Evolutionary conservation across 768 basidiomycete genomes (phyloP).

Genomic region (Podaxis mareebaensis): DNA sequence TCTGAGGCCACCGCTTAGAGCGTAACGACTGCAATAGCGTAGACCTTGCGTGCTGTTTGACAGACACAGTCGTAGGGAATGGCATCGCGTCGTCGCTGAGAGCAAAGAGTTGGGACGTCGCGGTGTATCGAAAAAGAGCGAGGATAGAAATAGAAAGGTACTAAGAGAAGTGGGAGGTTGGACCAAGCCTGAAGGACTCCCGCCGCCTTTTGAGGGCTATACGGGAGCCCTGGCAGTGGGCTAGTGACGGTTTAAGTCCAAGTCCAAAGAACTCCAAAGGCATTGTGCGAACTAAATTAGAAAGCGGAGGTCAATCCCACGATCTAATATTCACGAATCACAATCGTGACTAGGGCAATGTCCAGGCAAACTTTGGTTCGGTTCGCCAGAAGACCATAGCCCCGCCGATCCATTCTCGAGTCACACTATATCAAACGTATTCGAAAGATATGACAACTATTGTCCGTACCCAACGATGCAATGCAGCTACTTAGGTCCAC

Average conservation of each 20-base stretch:
- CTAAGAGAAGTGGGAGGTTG: background rate
- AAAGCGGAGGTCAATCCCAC: no score
- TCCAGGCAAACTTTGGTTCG: no score
- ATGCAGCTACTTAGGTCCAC: no score
- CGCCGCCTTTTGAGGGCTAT: constrained; percentile 12
- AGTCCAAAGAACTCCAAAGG: background rate
- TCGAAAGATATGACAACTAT: no score
- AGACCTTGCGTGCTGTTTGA: constrained; percentile 5
- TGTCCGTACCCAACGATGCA: no score
- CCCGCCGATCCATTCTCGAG: no score
- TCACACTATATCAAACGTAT: no score
- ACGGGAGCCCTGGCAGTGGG: background rate
- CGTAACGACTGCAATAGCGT: background rate
- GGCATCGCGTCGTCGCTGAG: background rate
- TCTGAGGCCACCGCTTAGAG: background rate
- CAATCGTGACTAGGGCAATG: no score
- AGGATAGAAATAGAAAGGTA: background rate
- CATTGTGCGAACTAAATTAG: no score
- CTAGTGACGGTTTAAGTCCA: background rate
- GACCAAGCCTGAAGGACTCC: background rate
- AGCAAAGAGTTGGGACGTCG: background rate
- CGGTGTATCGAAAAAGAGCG: background rate
- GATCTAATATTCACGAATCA: no score
- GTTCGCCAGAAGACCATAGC: no score
- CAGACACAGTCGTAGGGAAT: background rate